Base-by-base conservation (phyloP, 345 rosid genomes). In the Aethionema arabicum region DNA sequence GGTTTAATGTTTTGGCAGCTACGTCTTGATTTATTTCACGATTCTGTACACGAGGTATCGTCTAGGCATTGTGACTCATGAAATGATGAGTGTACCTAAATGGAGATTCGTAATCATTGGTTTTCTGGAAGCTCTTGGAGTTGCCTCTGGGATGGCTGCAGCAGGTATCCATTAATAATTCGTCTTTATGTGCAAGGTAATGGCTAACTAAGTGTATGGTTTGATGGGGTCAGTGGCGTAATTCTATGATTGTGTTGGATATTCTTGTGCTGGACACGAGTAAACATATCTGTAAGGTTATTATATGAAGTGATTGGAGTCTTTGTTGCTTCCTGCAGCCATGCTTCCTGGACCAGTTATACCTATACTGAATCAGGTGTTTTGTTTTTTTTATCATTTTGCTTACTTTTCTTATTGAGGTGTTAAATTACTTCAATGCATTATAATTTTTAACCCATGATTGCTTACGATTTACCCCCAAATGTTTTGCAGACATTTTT, bases 271-370 rank as follows among this genome's bases (percentile, higher is more conserved):
- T 37, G 7, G 47, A 36, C 43, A 45, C 11, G 47, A 39, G 59
- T 8, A 4, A 38, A 36, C 59, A 37, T 56, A 8, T 30, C 56
- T 32, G 63, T 59, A 51, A 42, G 66, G 37, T 52, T 62, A 29
- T 47, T 9, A 27, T 61, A 27, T 77, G 31, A 32, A 61, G 63
- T 70, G 47, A 39, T 27, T 53, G 46, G 40, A 47, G 35, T 70
- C 32, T 66, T 16, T 72, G 62, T 59, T 66, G 12, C 15, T n/a
- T 59, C 21, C 29, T 52, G 61, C 85, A 88, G 96, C 91, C 38
- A 74, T 88, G 80, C 95, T 91, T 66, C 95, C 98, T 12, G 96
- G 98, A 72, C 98, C 96, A 5, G 79, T 86, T 52, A 88, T 91
- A 59, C 96, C 98, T 0, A 69, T 91, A 63, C 50, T 88, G 74